A percentile compares a stretch with the other conserved stretches of the same genome.
phyloP scores from a whole-genome alignment of 106 monocot genomes.

The Vanilla planifolia region DNA sequence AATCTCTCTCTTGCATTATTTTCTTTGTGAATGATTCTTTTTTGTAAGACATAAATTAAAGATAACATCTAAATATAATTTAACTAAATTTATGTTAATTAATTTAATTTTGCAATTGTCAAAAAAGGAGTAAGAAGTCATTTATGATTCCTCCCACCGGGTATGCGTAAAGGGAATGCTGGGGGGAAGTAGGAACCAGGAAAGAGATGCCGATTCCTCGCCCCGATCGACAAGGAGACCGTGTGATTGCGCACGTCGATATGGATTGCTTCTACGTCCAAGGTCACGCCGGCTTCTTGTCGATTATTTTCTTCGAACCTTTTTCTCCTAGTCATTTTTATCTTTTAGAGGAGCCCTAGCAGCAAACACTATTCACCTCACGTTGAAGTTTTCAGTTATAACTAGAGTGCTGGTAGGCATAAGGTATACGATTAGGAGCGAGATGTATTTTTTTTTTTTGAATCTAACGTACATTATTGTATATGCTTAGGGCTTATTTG shows the following conservation, averaged over 20 bases:
- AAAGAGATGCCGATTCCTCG: constrained; percentile 69
- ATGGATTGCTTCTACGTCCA: constrained; percentile 99
- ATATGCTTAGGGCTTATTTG: too few relatives aligned
- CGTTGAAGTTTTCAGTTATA: background rate
- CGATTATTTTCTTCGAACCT: background rate
- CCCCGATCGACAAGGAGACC: constrained; percentile 62
- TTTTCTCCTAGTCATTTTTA: background rate
- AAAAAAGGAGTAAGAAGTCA: too few relatives aligned
- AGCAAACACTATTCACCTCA: background rate
- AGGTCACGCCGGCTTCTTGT: constrained; percentile 32
- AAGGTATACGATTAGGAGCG: background rate
- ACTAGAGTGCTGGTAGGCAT: background rate
- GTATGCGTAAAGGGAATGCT: background rate
- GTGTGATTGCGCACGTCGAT: constrained; percentile 93
- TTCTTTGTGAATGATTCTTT: too few relatives aligned
- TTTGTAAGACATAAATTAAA: too few relatives aligned
- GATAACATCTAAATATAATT: too few relatives aligned
- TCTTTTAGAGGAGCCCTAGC: background rate
- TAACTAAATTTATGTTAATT: too few relatives aligned
- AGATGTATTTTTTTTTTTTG: background rate
- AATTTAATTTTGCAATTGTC: too few relatives aligned
- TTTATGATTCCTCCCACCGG: too few relatives aligned
- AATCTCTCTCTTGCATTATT: too few relatives aligned
- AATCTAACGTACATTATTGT: too few relatives aligned
- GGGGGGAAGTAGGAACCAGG: too few relatives aligned